A percentile compares a stretch with the other conserved stretches of the same genome.
Evolutionary conservation across 2,329 filamentous ascomycete species (phyloP).

Genomic region (Trichoderma afroharzianum): DNA sequence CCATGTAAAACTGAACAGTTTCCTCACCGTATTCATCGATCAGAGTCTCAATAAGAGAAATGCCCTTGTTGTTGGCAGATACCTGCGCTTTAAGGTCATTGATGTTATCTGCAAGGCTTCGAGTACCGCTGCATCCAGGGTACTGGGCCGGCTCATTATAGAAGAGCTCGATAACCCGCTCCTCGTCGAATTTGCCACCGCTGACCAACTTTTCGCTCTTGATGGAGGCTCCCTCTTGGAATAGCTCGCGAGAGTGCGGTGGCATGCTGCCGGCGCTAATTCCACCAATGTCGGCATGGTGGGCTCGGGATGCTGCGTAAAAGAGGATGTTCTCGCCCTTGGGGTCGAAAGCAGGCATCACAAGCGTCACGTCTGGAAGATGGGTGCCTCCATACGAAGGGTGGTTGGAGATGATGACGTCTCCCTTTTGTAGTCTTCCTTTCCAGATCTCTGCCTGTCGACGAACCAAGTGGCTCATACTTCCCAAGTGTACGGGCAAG

Average conservation of each 20-base stretch:
- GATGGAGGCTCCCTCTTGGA: conserved; percentile 61
- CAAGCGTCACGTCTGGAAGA: conserved; percentile 75
- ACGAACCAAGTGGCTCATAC: conserved; percentile 77
- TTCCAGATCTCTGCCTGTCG: conserved; percentile 78
- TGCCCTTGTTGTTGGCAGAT: conserved; percentile 80
- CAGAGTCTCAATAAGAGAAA: conserved; percentile 71
- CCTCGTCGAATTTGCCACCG: conserved; percentile 72
- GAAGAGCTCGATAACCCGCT: conserved; percentile 68
- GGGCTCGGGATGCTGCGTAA: conserved; percentile 75
- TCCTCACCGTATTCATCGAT: conserved; percentile 75
- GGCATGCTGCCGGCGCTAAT: conserved; percentile 81
- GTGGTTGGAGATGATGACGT: conserved; percentile 81
- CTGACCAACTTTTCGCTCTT: conserved; percentile 68
- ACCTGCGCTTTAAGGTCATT: conserved; percentile 82
- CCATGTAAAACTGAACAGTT: conserved; percentile 82
- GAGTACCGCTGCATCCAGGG: conserved; percentile 72
- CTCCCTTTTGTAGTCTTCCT: conserved; percentile 70
- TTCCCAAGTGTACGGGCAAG: conserved; percentile 75
- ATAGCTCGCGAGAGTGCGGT: conserved; percentile 63
- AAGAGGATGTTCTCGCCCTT: conserved; percentile 69
- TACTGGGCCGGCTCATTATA: conserved; percentile 71
- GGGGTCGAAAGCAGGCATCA: conserved; percentile 71
- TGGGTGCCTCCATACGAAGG: conserved; percentile 81
- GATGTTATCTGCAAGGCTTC: conserved; percentile 75
- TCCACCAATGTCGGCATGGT: conserved; percentile 82